Evolutionary conservation across 1,284 basidiomycete species (phyloP), one percentile per base, ranked within the genome.

Genomic region (Singerocomus rubriflavus): DNA sequence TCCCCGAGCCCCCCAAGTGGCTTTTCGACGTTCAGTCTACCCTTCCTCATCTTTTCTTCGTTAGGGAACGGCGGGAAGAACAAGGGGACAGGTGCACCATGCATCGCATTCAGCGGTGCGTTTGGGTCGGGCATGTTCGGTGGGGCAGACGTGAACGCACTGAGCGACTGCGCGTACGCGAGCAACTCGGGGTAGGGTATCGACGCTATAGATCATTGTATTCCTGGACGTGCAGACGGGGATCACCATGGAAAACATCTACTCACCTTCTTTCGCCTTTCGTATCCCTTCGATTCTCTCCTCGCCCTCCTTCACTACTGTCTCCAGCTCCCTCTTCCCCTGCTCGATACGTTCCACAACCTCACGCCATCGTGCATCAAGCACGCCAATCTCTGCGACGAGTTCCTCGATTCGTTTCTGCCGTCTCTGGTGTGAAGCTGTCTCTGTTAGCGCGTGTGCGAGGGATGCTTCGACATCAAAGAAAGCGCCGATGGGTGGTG

Each of bases 11-110:
- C 64, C 5, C 85, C 88, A 46, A 91, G 74, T 1, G 88, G 86
- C 21, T 82, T 85, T 64, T 91, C 86, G 25, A 81, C 80, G 62
- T 87, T 88, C 67, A 91, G 79, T 51, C 78, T 78, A 0, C 88
- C 88, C 33, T 81, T 76, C 37, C 88, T 81, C 88, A 91, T 90
- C 68, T 88, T 90, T 65, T 89, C 88, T 71, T 91, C 89, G 62
- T 89, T 90, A 1, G 88, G 88, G 65, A 91, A 91, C 10, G 88
- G 88, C 21, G 88, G 89, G 71, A 88, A 88, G 75, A 91, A 90
- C 35, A 88, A 62, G 7, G 85, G 84, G 12, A 85, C 82, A 2
- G 85, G 84, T 13, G 82, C 81, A 10, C 85, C 84, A 11, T 84
- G 84, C 43, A 80, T 61, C 26, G 73, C 72, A 44, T 80, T 73